phyloP scores from a whole-genome alignment of 192 early-diverging fungal genomes.

The Coemansia sp. region DNA sequence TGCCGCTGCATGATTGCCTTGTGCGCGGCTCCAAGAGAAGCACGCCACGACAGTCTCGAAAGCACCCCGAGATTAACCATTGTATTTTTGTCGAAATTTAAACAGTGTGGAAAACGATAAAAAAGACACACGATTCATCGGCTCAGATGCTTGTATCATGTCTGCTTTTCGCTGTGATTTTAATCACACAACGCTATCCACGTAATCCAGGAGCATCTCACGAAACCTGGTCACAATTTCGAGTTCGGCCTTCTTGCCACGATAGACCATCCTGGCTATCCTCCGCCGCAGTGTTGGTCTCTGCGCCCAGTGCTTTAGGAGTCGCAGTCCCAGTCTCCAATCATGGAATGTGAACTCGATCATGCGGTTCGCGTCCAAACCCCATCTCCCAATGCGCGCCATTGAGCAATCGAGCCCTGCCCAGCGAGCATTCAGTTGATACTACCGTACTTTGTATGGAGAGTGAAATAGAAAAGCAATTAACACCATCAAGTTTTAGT shows the following conservation, averaged over 20 bases:
- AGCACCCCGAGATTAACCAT: neutral
- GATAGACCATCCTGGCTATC: constrained; percentile 37
- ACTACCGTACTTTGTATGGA: constrained; percentile 7
- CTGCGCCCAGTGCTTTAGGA: constrained; percentile 23
- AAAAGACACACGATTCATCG: neutral
- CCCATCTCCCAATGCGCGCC: constrained; percentile 28
- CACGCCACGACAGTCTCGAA: neutral
- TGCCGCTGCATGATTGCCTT: neutral
- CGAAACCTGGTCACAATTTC: constrained; percentile 36
- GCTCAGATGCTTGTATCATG: neutral
- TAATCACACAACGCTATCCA: constrained; percentile 2
- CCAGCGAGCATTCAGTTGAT: constrained; percentile 23
- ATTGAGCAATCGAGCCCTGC: constrained; percentile 37
- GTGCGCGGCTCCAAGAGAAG: neutral
- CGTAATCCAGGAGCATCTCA: constrained; percentile 21
- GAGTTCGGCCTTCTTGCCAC: constrained; percentile 47
- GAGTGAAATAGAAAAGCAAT: neutral
- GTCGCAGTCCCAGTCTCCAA: constrained; percentile 24
- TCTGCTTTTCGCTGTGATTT: neutral
- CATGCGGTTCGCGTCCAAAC: constrained; percentile 20
- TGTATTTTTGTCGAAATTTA: neutral
- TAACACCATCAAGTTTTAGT: neutral
- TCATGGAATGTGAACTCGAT: constrained; percentile 36
- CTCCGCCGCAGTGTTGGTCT: constrained; percentile 14
- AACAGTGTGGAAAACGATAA: neutral